Conservation (phyloP, 2,329 filamentous ascomycete species). For the Macrophomina tecta region DNA sequence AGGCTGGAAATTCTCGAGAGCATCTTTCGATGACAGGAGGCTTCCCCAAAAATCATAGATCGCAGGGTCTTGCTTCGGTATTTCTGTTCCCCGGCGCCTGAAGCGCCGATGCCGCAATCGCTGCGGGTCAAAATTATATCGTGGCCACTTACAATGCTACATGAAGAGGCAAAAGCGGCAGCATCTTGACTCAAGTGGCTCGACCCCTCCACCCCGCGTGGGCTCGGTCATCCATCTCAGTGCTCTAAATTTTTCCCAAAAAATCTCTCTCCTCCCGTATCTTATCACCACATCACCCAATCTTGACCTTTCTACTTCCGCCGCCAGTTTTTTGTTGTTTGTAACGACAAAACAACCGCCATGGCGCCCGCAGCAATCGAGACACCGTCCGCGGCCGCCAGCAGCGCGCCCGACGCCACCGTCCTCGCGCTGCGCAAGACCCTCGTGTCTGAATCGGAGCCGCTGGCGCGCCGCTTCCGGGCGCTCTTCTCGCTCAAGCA, state of each 20-base stretch:
- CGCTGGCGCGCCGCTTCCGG: conserved; percentile 88
- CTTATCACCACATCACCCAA: conserved; percentile 23
- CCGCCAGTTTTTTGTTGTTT: neutral
- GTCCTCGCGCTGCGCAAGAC: conserved; percentile 73
- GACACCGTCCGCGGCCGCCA: neutral
- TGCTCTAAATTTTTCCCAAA: conserved; percentile 24
- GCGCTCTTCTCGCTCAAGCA: conserved; percentile 98
- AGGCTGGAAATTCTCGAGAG: no score
- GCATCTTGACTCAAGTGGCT: neutral
- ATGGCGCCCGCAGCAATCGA: conserved; percentile 23
- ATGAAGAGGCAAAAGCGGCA: neutral
- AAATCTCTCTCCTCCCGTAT: conserved; percentile 18
- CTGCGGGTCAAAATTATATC: neutral
- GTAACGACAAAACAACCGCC: neutral
- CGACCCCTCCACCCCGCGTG: conserved; percentile 26
- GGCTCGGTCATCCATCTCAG: conserved; percentile 24
- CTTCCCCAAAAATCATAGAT: no score
- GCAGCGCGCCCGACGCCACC: conserved; percentile 46
- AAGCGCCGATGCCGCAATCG: conserved; percentile 14
- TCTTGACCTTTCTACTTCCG: neutral
- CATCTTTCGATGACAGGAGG: no score
- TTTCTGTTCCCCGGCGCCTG: conserved; percentile 2
- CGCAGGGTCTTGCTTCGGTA: neutral
- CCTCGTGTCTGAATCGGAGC: conserved; percentile 78
- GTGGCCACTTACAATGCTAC: neutral